A percentile compares a stretch with the other conserved stretches of the same genome.
These are phyloP conservation scores for Exophiala spinifera DNA, from an alignment of 2,329 filamentous ascomycete species.

Conservation along the genomic window DNA sequence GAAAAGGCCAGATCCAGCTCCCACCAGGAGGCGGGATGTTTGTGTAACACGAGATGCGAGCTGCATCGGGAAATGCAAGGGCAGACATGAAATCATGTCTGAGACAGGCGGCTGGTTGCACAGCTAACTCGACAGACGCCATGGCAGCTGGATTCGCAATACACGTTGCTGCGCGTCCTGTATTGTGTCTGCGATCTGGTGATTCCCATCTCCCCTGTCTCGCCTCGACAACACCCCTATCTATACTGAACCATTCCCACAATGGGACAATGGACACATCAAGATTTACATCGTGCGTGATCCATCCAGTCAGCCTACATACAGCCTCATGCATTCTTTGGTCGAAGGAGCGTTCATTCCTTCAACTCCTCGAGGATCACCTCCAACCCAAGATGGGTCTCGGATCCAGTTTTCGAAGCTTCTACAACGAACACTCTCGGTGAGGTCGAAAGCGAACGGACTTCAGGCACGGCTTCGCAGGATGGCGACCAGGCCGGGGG, in stretches of 20 bases:
- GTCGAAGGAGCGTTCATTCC: constrained; percentile 15
- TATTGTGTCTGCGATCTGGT: neutral
- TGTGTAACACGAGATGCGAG: constrained; percentile 8
- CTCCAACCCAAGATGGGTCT: neutral
- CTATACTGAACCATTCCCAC: constrained; percentile 5
- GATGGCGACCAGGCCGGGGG: neutral
- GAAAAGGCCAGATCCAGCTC: constrained; percentile 11
- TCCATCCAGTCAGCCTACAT: constrained; percentile 2
- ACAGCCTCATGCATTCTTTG: constrained; percentile 10
- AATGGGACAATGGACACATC: constrained; percentile 10
- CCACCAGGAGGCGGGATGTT: neutral
- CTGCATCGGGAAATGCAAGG: constrained; percentile 16
- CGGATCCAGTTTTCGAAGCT: constrained; percentile 19
- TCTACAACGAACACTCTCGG: constrained; percentile 12
- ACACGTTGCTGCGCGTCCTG: constrained; percentile 3
- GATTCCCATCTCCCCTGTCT: constrained; percentile 19
- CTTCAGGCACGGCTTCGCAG: constrained; percentile 2
- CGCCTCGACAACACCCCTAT: neutral
- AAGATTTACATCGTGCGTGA: neutral
- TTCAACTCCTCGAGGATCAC: constrained; percentile 7
- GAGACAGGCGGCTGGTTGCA: constrained; percentile 7
- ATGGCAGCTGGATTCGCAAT: constrained; percentile 20
- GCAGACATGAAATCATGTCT: neutral
- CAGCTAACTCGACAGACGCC: constrained; percentile 1
- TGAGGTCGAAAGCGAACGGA: constrained; percentile 4